These are phyloP conservation scores for Eimeria sp. DNA, from an alignment of 169 alveolate genomes.

Conservation along the genomic window DNA sequence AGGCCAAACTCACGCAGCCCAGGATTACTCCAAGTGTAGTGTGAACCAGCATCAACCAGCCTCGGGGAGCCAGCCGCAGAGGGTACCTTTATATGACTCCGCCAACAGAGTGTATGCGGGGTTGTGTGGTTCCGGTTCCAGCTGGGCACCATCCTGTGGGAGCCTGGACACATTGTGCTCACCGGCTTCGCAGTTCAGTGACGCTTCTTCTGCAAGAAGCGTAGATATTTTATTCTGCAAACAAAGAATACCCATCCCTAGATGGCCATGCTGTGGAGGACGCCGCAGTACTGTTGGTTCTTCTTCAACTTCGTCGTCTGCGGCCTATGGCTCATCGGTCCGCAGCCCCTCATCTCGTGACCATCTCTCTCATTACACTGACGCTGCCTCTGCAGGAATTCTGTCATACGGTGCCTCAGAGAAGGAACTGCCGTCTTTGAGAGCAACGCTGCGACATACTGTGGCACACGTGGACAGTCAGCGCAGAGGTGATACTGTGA, in stretches of 20 bases:
- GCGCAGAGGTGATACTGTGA: neutral
- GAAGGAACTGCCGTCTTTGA: conserved; percentile 5
- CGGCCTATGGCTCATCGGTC: conserved; percentile 13
- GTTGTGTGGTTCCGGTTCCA: conserved; percentile 22
- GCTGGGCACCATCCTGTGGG: conserved; percentile 38
- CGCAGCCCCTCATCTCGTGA: conserved; percentile 12
- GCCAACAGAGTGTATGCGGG: neutral
- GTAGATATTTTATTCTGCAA: conserved; percentile 19
- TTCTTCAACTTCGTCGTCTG: conserved; percentile 10
- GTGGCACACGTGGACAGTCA: conserved; percentile 4
- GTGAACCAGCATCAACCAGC: neutral
- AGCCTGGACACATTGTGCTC: conserved; percentile 27
- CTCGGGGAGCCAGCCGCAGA: neutral
- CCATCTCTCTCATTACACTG: conserved; percentile 37
- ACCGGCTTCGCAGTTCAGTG: conserved; percentile 34
- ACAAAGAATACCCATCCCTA: conserved; percentile 2
- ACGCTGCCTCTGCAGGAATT: conserved; percentile 27
- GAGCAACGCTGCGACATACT: neutral
- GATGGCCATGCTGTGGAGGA: conserved; percentile 35
- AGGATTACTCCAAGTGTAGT: neutral
- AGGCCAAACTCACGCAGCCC: conserved; percentile 38
- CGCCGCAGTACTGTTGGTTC: conserved; percentile 15
- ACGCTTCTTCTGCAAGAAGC: conserved; percentile 34
- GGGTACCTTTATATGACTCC: neutral
- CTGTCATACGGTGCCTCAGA: conserved; percentile 26